Base-by-base conservation (phyloP, 2,329 filamentous ascomycete species). In the Elsinoe batatas region DNA sequence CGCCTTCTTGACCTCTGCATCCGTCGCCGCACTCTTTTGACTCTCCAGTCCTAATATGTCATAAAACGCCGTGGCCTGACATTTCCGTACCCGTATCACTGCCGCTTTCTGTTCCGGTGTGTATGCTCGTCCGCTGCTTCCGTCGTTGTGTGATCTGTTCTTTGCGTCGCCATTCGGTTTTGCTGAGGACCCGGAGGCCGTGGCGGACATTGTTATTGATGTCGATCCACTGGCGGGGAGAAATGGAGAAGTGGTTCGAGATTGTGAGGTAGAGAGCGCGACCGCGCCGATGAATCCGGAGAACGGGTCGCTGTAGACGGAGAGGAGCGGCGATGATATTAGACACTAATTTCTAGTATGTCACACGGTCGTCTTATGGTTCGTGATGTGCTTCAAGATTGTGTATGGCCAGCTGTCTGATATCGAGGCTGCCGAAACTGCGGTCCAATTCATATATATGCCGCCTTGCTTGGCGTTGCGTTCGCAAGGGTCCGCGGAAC, bases 1-100 rank as follows among this genome's bases (percentile, higher is more conserved):
- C 5, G 93, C 91, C 76, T 97, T 97, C 72, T 97, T 98, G 68
- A 98, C 90, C 66, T 97, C 91, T 59, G 77, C 72, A 63, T 97
- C 91, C 49, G 82, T 82, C 65, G 81, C 85, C 17, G 83, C 80
- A 57, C 78, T 74, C 63, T 79, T 79, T 37, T 84, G 75, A 60
- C 77, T 76, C 63, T 85, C 80, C 49, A 96, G 73, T 18, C 83
- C 84, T 32, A 98, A 75, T 63, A 98, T 97, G 69, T 97, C 93
- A 75, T 98, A 98, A 72, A 94, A 98, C 15, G 88, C 88, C 3
- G 90, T 96, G 18, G 87, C 75, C 37, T 79, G 77, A 74, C 93
- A 98, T 74, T 80, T 82, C 62, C 88, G 84, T 68, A 98, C 93
- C 61, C 93, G 83, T 64, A 95, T 75, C 32, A 98, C 93, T 22